phyloP scores from a whole-genome alignment of 371 early-diverging fungal species.

The Rhizopus microsporus region DNA sequence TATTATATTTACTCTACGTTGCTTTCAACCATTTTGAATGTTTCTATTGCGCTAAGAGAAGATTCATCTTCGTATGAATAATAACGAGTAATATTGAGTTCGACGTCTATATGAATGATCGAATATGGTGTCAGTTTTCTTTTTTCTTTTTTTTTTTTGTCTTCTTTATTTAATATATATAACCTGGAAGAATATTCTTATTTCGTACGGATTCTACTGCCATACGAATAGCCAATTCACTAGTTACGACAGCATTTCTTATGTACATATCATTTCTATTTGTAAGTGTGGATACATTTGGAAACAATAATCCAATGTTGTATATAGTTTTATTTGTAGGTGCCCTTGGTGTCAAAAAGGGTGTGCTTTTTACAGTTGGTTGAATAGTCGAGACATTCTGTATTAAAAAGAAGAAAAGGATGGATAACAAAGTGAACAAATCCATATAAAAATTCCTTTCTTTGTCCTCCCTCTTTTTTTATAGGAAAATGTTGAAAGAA shows the following conservation, averaged over 20 bases:
- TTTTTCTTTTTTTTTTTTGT: background rate
- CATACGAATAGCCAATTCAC: constrained; percentile 33
- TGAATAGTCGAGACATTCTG: background rate
- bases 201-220: constrained; percentile 23
- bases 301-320: constrained; percentile 39
- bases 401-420: background rate
- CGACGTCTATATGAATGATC: constrained; percentile 27
- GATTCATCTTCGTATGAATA: constrained; percentile 27
- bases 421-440: background rate
- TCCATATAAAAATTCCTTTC: background rate
- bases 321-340: constrained; percentile 18
- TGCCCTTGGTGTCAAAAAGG: background rate
- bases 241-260: constrained; percentile 37
- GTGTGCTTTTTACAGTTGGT: too few species aligned
- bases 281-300: constrained; percentile 17
- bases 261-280: constrained; percentile 5
- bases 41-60: constrained; percentile 34
- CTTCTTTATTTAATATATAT: background rate
- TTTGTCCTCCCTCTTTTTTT: too few species aligned
- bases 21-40: constrained; percentile 32
- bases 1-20: constrained; percentile 31
- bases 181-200: constrained; percentile 33
- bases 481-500: too few species aligned
- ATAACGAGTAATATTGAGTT: constrained; percentile 31
- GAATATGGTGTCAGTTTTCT: background rate